These are phyloP conservation scores for Podosphaera leucotricha DNA, from an alignment of 2,329 filamentous ascomycete species.

Conservation along the genomic window DNA sequence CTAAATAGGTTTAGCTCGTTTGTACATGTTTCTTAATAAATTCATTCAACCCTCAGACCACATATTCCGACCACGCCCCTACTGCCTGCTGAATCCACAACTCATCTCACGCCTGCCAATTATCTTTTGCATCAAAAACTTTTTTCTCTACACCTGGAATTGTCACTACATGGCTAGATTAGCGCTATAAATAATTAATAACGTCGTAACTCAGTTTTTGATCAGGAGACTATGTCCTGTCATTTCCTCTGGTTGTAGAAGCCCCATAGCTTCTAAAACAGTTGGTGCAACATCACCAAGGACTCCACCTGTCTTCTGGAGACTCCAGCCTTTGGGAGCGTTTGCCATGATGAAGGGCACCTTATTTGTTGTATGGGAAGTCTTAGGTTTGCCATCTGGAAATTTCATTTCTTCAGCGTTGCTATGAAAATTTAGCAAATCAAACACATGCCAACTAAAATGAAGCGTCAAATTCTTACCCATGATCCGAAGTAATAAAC, in stretches of 20 bases:
- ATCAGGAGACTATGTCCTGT: conserved; percentile 62
- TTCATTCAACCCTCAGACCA: too few relatives aligned
- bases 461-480: conserved; percentile 23
- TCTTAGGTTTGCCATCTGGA: conserved; percentile 87
- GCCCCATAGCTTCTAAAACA: conserved; percentile 69
- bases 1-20: too few relatives aligned
- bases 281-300: conserved; percentile 95
- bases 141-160: too few relatives aligned
- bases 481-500: conserved; percentile 91
- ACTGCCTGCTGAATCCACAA: too few relatives aligned
- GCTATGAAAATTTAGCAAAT: conserved; percentile 9
- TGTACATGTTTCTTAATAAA: too few relatives aligned
- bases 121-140: too few relatives aligned
- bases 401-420: conserved; percentile 99
- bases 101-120: too few relatives aligned
- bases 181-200: background rate
- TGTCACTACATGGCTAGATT: too few relatives aligned
- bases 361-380: conserved; percentile 91
- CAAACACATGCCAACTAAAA: background rate
- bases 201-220: conserved; percentile 25
- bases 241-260: conserved; percentile 82
- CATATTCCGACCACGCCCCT: too few relatives aligned
- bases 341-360: conserved; percentile 98
- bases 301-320: conserved; percentile 60
- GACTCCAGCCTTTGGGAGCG: conserved; percentile 66